Evolutionary conservation across 2,329 filamentous ascomycete species (phyloP).

Genomic region (Xylaria sp.): DNA sequence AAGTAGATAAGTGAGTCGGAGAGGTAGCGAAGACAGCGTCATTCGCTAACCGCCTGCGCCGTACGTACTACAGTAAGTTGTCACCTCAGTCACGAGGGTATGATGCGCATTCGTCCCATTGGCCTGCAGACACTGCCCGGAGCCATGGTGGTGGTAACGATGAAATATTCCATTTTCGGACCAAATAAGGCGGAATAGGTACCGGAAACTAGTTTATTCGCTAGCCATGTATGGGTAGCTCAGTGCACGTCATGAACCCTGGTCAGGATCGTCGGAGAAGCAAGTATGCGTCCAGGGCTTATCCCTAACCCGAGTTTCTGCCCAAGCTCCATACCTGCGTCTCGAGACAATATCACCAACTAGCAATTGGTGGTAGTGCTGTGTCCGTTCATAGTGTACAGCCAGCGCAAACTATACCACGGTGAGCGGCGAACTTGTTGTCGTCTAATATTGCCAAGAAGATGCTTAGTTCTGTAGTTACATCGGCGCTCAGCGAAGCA

Average conservation of each 20-base stretch:
- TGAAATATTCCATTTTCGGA: conserved; percentile 25
- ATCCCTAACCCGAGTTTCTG: background rate
- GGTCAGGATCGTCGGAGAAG: conserved; percentile 24
- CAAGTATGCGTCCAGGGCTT: background rate
- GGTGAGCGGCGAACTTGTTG: conserved; percentile 22
- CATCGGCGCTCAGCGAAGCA: conserved; percentile 33
- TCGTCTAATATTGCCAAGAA: background rate
- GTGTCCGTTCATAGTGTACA: no score
- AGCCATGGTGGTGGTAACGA: conserved; percentile 34
- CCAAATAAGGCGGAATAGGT: conserved; percentile 16
- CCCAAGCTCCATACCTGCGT: background rate
- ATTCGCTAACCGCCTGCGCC: conserved; percentile 20
- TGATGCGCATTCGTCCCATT: conserved; percentile 17
- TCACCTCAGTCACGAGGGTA: conserved; percentile 28
- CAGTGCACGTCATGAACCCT: conserved; percentile 28
- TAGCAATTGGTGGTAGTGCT: background rate
- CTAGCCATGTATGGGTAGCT: conserved; percentile 12
- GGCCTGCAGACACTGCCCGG: conserved; percentile 33
- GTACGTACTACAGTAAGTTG: conserved; percentile 15
- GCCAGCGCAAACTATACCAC: conserved; percentile 2
- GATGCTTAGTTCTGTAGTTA: conserved; percentile 11
- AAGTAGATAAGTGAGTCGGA: background rate
- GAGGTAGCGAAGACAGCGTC: background rate
- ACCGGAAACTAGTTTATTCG: background rate
- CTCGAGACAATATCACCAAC: background rate